Percentiles rank a stretch among this genome's conserved stretches.
phyloP scores from a whole-genome alignment of 2,329 filamentous ascomycete genomes.

The Colletotrichum aenigma region DNA sequence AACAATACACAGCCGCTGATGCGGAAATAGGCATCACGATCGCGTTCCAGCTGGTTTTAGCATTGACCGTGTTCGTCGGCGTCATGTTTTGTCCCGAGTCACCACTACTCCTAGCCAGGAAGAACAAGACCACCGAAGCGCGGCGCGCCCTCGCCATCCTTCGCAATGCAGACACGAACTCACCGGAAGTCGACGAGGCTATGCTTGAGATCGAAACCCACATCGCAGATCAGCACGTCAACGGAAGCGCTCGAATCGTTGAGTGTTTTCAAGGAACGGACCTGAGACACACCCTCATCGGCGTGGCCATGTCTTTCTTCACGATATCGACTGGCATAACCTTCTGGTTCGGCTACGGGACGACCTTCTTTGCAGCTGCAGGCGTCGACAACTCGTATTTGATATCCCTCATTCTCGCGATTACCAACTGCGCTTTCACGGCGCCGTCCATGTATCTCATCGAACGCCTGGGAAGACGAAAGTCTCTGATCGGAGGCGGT shows the following conservation, averaged over 20 bases:
- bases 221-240: background rate
- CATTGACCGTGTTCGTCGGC: background rate
- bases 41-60: background rate
- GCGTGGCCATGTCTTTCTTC: background rate
- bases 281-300: background rate
- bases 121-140: background rate
- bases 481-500: background rate
- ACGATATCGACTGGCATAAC: background rate
- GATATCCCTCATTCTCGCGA: background rate
- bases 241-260: background rate
- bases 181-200: background rate
- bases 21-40: background rate
- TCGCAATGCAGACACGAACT: background rate
- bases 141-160: background rate
- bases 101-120: background rate
- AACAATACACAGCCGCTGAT: background rate
- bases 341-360: background rate
- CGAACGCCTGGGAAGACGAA: background rate
- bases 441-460: background rate
- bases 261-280: background rate
- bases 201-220: background rate
- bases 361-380: background rate
- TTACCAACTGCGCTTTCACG: background rate
- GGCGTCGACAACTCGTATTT: background rate
- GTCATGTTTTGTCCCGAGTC: background rate